Evolutionary conservation across 768 basidiomycete species (phyloP).

Genomic region (Leccinum rimulosum): DNA sequence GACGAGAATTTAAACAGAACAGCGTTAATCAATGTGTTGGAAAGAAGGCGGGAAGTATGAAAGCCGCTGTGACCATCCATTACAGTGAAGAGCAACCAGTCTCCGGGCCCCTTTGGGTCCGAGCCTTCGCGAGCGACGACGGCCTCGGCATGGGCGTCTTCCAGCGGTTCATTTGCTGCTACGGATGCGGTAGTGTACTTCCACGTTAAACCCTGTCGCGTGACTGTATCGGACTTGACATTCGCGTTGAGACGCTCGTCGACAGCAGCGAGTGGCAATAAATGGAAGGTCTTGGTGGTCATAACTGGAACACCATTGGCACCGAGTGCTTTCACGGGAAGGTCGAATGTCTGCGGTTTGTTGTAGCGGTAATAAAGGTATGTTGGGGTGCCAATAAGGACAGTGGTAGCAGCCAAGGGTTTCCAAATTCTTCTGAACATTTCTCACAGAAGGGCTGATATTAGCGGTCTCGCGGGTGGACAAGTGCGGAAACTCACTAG

Average conservation of each 20-base stretch:
- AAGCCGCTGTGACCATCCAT: constrained; percentile 90
- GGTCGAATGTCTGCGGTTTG: constrained; percentile 53
- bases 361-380: constrained; percentile 55
- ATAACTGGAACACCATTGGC: constrained; percentile 61
- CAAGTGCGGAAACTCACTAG: not conserved
- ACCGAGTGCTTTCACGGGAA: constrained; percentile 50
- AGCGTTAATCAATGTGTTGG: constrained; percentile 79
- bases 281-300: constrained; percentile 48
- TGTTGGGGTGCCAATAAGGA: constrained; percentile 54
- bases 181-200: constrained; percentile 76
- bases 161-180: constrained; percentile 86
- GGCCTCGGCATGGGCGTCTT: constrained; percentile 79
- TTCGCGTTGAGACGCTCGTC: constrained; percentile 58
- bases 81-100: constrained; percentile 81
- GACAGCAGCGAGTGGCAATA: constrained; percentile 54
- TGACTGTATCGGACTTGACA: constrained; percentile 43
- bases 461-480: not conserved
- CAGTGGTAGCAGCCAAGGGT: constrained; percentile 54
- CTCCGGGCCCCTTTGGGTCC: constrained; percentile 61
- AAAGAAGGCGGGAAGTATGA: constrained; percentile 81
- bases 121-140: constrained; percentile 61
- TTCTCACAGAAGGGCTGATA: not conserved
- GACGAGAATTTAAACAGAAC: constrained; percentile 72
- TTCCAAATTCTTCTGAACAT: constrained; percentile 73
- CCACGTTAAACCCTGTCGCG: constrained; percentile 62